Evolutionary conservation across 768 basidiomycete species (phyloP), one percentile per base, ranked within the genome.

Genomic region (Psilocybe cubensis): DNA sequence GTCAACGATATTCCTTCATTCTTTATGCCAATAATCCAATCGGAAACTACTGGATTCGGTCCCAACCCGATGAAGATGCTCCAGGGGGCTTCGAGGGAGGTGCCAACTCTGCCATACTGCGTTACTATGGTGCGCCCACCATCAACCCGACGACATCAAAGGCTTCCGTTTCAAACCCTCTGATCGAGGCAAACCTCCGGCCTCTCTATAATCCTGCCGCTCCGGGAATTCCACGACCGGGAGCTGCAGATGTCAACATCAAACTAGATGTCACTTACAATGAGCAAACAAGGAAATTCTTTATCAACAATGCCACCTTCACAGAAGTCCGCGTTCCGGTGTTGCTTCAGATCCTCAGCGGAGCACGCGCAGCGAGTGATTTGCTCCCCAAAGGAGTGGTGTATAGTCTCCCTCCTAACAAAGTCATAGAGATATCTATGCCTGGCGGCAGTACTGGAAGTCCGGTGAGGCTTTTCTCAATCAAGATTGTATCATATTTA

Each of bases 1-100:
- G 76, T 1, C 82, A 83, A 59, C 75, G 82, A 5, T 83, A 83
- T 52, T 83, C 82, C 0, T 69, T 83, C 56, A 66, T 83, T 9
- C 58, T 80, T 56, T 60, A 59, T 44, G 62, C 69, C 9, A 64
- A 67, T 45, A 60, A 69, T 33, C 33, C 61, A 1, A 48, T 75
- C 25, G 68, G 61, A 46, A 80, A 78, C 57, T 81, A 80, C 44
- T 79, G 80, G 76, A 73, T 78, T 44, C 76, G 72, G 18, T 74
- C 76, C 1, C 20, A 66, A 8, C 77, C 78, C 3, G 72, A 75
- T 46, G 17, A 58, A 25, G 62, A 60, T 3, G 28, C 57, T 1
- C 50, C 44, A 24, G n/a, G n/a, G n/a, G 58, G 60, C 29, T 65
- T 65, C n/a, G 38, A 18, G n/a, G 58, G 60, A 17, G 66, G 66